These are phyloP conservation scores for Colletotrichum lindemuthianum DNA, from an alignment of 2,329 filamentous ascomycete species.

Conservation along the genomic window DNA sequence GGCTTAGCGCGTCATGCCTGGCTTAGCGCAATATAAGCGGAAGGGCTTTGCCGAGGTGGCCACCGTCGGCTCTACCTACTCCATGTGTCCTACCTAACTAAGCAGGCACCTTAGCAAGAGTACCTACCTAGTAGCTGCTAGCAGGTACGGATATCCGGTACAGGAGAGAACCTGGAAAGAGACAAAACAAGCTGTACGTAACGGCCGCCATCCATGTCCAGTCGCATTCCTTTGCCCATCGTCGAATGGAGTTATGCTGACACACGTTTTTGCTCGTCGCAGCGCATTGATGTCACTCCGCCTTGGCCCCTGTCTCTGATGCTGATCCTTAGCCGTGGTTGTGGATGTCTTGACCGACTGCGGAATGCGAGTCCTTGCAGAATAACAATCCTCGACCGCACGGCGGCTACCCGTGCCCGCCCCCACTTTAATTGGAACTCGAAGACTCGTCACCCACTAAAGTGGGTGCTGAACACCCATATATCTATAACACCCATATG, in stretches of 20 bases:
- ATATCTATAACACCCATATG: too few species aligned
- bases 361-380: slow-evolving; percentile 21
- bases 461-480: too few species aligned
- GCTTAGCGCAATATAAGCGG: slow-evolving; percentile 1
- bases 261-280: slow-evolving; percentile 21
- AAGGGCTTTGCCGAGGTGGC: slow-evolving; percentile 23
- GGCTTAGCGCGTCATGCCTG: background rate
- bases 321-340: too few species aligned
- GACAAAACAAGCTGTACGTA: slow-evolving; percentile 24
- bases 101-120: background rate
- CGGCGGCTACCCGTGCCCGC: too few species aligned
- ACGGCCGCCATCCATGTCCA: background rate
- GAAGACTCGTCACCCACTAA: too few species aligned
- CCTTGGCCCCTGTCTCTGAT: background rate
- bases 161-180: too few species aligned
- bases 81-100: background rate
- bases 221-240: slow-evolving; percentile 2
- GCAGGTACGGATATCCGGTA: too few species aligned
- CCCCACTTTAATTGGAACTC: too few species aligned
- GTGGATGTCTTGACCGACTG: background rate
- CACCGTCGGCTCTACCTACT: slow-evolving; percentile 2
- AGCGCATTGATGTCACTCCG: slow-evolving; percentile 32
- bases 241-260: slow-evolving; percentile 35
- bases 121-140: background rate
- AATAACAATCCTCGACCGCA: slow-evolving; percentile 26